phyloP scores from a whole-genome alignment of 106 monocot species.

The Dendrobium catenatum region DNA sequence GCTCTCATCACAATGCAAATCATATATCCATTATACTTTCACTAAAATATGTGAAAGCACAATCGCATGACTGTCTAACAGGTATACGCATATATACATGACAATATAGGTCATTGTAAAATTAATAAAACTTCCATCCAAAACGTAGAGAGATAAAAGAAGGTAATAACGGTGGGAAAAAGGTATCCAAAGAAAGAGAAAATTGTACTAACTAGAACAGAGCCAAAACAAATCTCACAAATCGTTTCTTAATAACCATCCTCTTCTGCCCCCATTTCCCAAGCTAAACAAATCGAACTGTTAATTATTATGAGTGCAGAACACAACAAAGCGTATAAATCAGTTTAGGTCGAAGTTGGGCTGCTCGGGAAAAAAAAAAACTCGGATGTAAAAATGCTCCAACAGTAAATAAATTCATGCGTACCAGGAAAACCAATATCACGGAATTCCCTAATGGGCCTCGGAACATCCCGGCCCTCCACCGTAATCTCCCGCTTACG shows the following conservation, averaged over 20 bases:
- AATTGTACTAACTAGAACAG: neutral
- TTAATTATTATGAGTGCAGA: neutral
- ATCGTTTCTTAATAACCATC: neutral
- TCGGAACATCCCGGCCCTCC: slow-evolving; percentile 87
- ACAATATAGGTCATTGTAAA: neutral
- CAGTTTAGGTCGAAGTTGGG: neutral
- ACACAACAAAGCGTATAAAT: neutral
- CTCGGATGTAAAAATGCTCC: neutral
- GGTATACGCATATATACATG: neutral
- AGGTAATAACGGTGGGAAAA: neutral
- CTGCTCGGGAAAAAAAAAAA: neutral
- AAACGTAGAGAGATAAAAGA: neutral
- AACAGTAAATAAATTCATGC: neutral
- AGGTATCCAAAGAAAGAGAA: neutral
- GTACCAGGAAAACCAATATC: slow-evolving; percentile 85
- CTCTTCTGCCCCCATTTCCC: neutral
- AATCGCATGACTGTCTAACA: neutral
- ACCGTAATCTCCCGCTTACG: slow-evolving; percentile 73
- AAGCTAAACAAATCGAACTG: neutral
- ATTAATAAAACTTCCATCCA: neutral
- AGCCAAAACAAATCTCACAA: neutral
- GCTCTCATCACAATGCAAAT: neutral
- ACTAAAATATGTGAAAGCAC: neutral
- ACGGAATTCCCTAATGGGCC: slow-evolving; percentile 53
- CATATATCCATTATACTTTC: neutral